Conservation (phyloP, 805 yeast species). For the Huiozyma sinensis region DNA sequence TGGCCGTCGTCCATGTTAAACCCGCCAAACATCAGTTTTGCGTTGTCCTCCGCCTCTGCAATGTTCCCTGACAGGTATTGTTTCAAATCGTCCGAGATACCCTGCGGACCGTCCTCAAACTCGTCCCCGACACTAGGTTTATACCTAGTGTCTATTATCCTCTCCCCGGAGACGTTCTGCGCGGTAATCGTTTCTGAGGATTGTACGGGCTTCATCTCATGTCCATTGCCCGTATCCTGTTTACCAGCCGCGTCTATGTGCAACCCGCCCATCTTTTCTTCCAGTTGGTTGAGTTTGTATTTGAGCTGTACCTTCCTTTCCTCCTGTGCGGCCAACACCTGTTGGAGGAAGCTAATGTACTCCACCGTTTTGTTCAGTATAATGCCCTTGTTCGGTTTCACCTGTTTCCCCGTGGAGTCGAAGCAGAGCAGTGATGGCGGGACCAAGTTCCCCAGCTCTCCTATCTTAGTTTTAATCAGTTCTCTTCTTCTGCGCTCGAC, state of each 20-base stretch:
- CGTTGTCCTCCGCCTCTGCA: conserved; percentile 26
- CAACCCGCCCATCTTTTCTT: conserved; percentile 7
- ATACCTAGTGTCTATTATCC: conserved; percentile 20
- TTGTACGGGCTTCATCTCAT: too few relatives aligned
- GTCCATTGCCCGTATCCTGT: not conserved
- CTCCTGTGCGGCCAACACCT: conserved; percentile 49
- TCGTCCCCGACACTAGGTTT: conserved; percentile 5
- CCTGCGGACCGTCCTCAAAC: not conserved
- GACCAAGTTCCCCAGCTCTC: conserved; percentile 68
- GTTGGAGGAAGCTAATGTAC: conserved; percentile 56
- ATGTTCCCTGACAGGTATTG: conserved; percentile 25
- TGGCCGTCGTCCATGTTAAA: not conserved
- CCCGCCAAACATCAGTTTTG: conserved; percentile 18
- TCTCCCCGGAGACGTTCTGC: not conserved
- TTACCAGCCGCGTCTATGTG: not conserved
- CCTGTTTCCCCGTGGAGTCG: conserved; percentile 43
- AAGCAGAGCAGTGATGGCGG: conserved; percentile 61
- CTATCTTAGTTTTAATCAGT: conserved; percentile 77
- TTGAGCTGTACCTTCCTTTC: conserved; percentile 34
- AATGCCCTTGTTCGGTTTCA: conserved; percentile 74
- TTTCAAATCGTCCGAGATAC: conserved; percentile 17
- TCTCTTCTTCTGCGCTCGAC: conserved; percentile 90
- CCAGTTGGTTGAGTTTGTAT: conserved; percentile 29
- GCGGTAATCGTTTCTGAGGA: not conserved
- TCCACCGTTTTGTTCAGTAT: conserved; percentile 72